Base-by-base conservation (phyloP, 345 rosid species). In the Crucihimalaya himalaica region DNA sequence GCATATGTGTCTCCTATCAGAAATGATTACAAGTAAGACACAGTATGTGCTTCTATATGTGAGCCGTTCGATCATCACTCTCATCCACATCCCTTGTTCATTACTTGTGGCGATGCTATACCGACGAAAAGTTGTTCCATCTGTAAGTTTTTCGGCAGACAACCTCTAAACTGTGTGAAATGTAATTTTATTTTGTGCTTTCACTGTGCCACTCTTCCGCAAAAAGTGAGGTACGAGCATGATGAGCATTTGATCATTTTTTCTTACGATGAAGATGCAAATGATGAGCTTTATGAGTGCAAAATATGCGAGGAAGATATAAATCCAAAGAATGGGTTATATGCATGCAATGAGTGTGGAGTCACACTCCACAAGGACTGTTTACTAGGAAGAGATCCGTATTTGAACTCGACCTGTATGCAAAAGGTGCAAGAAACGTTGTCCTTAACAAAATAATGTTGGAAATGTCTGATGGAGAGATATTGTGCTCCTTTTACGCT, bases 271-370 rank as follows among this genome's bases (percentile, higher is more conserved):
- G 8, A 12, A 18, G 5, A 29, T 20, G 46, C 8, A 68, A 68
- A 21, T 21, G 9, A 23, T 35, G 9, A 37, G 4, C 3, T 25
- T 27, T 53, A 39, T 6, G 8, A 52, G 16, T 68, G 72, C 1
- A 29, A 55, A 11, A 42, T 54, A 27, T 68, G 63, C 23, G 63
- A 68, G 18, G 15, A 68, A 18, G 13, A 39, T 6, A 16, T 54
- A 55, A 4, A 54, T 27, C 53, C 52, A 8, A 27, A 18, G 14
- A 37, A 39, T 1, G 28, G 72, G 3, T 16, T 54, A 40, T 68
- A 68, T 68, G 40, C 19, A 42, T 68, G 72, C 53, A 29, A 40
- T 8, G 29, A 68, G 15, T 68, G 72, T 42, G 29, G 13, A 42
- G 12, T 14, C 6, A 29, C 42, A 40, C 29, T 68, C 25, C 72